Evolutionary conservation across 73 alveolate species (phyloP).

Genomic region (Paraurostyla sp.): DNA sequence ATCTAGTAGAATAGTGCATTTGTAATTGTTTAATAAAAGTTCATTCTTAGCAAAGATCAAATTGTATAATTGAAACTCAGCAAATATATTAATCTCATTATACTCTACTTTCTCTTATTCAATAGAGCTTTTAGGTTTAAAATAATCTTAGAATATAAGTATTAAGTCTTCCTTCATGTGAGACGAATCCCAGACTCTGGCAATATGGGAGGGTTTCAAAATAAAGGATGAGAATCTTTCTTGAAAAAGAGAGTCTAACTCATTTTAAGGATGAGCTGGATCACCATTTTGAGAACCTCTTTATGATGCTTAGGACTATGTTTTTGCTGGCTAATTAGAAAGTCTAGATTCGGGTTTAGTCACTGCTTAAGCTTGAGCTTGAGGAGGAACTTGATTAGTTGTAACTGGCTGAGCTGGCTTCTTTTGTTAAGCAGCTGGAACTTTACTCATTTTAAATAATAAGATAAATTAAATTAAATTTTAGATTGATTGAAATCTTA

Average conservation of each 20-base stretch:
- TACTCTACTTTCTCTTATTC: slow-evolving; percentile 72
- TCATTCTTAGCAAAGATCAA: slow-evolving; percentile 69
- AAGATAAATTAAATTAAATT: neutral
- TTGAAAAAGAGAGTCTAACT: neutral
- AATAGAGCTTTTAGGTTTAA: slow-evolving; percentile 45
- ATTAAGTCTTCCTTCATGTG: slow-evolving; percentile 56
- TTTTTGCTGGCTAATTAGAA: neutral
- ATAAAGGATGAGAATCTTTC: slow-evolving; percentile 40
- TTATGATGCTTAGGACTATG: neutral
- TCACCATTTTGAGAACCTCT: slow-evolving; percentile 13
- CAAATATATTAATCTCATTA: slow-evolving; percentile 63
- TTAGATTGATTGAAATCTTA: neutral
- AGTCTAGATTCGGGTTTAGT: neutral
- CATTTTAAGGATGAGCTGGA: neutral
- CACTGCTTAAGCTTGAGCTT: too few species aligned
- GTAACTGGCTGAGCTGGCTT: neutral
- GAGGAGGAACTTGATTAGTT: neutral
- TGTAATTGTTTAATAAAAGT: slow-evolving; percentile 24
- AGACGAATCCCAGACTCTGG: slow-evolving; percentile 26
- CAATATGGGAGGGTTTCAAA: slow-evolving; percentile 36
- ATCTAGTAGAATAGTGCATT: slow-evolving; percentile 46
- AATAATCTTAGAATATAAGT: slow-evolving; percentile 13
- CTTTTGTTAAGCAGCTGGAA: neutral
- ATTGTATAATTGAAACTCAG: slow-evolving; percentile 69
- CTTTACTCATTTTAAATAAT: slow-evolving; percentile 4